Evolutionary conservation across 1,139 yeast species (phyloP).

Genomic region (Lodderomyces jiufengensis): DNA sequence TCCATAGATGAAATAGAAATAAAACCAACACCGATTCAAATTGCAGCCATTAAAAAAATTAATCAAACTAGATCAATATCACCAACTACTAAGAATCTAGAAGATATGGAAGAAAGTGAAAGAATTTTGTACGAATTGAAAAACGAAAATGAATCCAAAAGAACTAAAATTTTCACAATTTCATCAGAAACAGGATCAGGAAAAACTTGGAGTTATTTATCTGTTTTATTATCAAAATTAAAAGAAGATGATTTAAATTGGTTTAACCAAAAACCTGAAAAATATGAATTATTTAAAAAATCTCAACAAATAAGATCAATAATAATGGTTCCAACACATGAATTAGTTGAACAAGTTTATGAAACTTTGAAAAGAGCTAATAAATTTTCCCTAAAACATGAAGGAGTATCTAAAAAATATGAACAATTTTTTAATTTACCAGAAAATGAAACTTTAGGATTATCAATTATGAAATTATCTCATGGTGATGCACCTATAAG

Average conservation of each 20-base stretch:
- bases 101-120: conserved; percentile 18
- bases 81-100: conserved; percentile 20
- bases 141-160: conserved; percentile 28
- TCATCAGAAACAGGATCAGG: conserved; percentile 99
- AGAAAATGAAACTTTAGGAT: conserved; percentile 29
- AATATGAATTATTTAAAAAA: conserved; percentile 27
- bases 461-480: conserved; percentile 59
- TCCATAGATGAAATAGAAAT: conserved; percentile 30
- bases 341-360: conserved; percentile 78
- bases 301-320: conserved; percentile 59
- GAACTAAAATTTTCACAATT: conserved; percentile 64
- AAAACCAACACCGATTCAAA: conserved; percentile 43
- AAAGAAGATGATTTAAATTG: conserved; percentile 48
- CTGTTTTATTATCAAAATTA: conserved; percentile 68
- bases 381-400: conserved; percentile 20
- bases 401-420: conserved; percentile 16
- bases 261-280: conserved; percentile 24
- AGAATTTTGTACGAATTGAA: conserved; percentile 28
- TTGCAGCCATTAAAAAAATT: conserved; percentile 44
- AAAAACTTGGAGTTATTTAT: conserved; percentile 87
- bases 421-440: conserved; percentile 23
- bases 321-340: conserved; percentile 83
- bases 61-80: conserved; percentile 28
- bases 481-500: conserved; percentile 47
- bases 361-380: conserved; percentile 45